Evolutionary conservation across 352 stramenopile species (phyloP).

Genomic region (Phytophthora fragariaefolia): DNA sequence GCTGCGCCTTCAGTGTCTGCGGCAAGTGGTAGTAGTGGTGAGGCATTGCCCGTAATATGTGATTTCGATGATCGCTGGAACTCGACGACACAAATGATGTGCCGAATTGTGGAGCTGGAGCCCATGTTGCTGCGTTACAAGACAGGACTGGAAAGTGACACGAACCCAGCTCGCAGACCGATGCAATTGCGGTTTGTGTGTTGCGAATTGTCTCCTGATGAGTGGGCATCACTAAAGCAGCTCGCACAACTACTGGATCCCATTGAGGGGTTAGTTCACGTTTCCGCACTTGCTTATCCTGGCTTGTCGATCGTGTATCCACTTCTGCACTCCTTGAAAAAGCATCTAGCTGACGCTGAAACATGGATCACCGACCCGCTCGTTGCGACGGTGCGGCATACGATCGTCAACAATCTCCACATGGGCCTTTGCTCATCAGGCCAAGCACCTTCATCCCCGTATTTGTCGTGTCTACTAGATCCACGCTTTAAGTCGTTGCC

Average conservation of each 20-base stretch:
- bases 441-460: conserved; percentile 57
- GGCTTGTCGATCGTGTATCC: conserved; percentile 75
- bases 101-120: conserved; percentile 80
- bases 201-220: conserved; percentile 69
- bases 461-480: conserved; percentile 73
- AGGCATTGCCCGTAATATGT: conserved; percentile 72
- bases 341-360: conserved; percentile 68
- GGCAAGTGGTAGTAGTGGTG: conserved; percentile 20
- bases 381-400: conserved; percentile 63
- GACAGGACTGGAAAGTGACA: conserved; percentile 75
- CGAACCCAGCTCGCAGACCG: conserved; percentile 64
- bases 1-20: background rate
- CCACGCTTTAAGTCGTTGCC: conserved; percentile 78
- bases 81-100: conserved; percentile 82
- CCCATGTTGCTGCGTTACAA: conserved; percentile 78
- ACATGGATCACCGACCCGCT: conserved; percentile 71
- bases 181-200: conserved; percentile 86
- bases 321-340: conserved; percentile 73
- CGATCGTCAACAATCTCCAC: conserved; percentile 57
- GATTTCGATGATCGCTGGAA: conserved; percentile 83
- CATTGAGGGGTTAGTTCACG: conserved; percentile 70
- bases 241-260: conserved; percentile 68
- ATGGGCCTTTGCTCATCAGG: conserved; percentile 63
- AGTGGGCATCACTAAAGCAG: conserved; percentile 77
- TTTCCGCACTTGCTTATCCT: conserved; percentile 70